phyloP scores from a whole-genome alignment of 805 yeast species.

The Yarrowia deformans region DNA sequence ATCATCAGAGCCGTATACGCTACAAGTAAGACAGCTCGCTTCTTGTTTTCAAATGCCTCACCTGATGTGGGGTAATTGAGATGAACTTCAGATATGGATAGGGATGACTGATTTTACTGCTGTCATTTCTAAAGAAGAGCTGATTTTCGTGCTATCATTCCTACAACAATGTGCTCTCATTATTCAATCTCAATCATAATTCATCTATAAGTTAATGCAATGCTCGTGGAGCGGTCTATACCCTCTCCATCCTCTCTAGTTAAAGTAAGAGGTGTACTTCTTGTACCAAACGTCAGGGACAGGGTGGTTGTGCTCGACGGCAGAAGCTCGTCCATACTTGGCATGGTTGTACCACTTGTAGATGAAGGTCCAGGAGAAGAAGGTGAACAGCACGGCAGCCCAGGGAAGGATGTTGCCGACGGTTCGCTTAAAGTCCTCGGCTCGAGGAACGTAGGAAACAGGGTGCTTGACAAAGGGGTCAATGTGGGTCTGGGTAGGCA shows the following conservation, averaged over 20 bases:
- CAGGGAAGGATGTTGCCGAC: slow-evolving; percentile 5
- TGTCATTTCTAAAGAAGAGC: too few species aligned
- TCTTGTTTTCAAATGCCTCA: too few species aligned
- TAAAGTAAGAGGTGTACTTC: slow-evolving; percentile 31
- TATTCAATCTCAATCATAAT: neutral
- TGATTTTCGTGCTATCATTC: too few species aligned
- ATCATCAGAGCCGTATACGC: too few species aligned
- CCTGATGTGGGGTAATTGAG: too few species aligned
- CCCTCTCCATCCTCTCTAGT: neutral
- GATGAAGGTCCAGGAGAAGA: slow-evolving; percentile 36
- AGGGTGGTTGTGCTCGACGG: slow-evolving; percentile 32
- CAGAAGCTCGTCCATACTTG: slow-evolving; percentile 34
- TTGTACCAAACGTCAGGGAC: slow-evolving; percentile 22
- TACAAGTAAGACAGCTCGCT: too few species aligned
- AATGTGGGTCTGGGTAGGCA: slow-evolving; percentile 5
- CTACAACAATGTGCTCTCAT: too few species aligned
- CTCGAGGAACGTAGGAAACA: slow-evolving; percentile 15
- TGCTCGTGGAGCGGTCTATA: neutral
- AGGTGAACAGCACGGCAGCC: slow-evolving; percentile 15
- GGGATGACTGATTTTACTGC: too few species aligned
- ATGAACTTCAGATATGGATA: too few species aligned
- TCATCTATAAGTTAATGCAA: slow-evolving; percentile 34
- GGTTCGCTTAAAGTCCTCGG: slow-evolving; percentile 31
- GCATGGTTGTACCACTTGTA: slow-evolving; percentile 38
- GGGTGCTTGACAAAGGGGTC: slow-evolving; percentile 29